Percentiles rank a stretch among this genome's conserved stretches.
phyloP scores from a whole-genome alignment of 768 basidiomycete genomes.

The Leccinum variicolor region DNA sequence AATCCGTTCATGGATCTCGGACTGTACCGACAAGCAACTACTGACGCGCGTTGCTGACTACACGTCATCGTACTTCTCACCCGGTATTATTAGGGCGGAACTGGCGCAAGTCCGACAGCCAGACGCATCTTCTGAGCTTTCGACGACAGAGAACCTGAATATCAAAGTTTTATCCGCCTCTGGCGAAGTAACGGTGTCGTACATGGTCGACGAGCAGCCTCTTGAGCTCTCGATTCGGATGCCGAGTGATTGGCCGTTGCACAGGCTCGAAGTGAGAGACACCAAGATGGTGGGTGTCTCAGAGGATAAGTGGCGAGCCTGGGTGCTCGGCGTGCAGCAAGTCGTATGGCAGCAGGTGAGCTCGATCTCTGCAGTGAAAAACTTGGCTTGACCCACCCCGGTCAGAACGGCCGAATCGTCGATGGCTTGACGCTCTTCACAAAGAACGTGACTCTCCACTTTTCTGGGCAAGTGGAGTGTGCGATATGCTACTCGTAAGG shows the following conservation, averaged over 20 bases:
- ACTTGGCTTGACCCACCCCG: not conserved
- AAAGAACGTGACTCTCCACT: constrained; percentile 89
- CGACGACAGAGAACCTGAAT: constrained; percentile 68
- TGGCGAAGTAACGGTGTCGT: constrained; percentile 81
- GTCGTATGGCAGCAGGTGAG: constrained; percentile 82
- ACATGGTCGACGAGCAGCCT: constrained; percentile 88
- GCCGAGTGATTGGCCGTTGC: constrained; percentile 88
- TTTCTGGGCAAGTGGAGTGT: constrained; percentile 94
- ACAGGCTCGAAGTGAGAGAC: constrained; percentile 84
- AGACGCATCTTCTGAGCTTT: constrained; percentile 48
- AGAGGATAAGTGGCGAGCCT: constrained; percentile 88
- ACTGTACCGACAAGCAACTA: constrained; percentile 87
- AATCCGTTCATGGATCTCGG: constrained; percentile 80
- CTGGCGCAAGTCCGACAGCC: constrained; percentile 68
- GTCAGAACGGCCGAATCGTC: constrained; percentile 82
- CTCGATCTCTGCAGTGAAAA: constrained; percentile 1
- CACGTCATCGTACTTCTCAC: constrained; percentile 84
- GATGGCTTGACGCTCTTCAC: constrained; percentile 91
- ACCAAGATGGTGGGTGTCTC: constrained; percentile 81
- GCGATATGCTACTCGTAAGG: constrained; percentile 92
- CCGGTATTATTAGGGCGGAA: constrained; percentile 80
- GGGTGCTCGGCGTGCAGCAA: constrained; percentile 92
- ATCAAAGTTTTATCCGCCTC: constrained; percentile 71
- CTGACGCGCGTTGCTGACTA: constrained; percentile 72
- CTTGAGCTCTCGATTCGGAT: constrained; percentile 87